A percentile compares a stretch with the other conserved stretches of the same genome.
Conservation (phyloP, 2,329 filamentous ascomycete genomes). For the Paramyrothecium sp. region DNA sequence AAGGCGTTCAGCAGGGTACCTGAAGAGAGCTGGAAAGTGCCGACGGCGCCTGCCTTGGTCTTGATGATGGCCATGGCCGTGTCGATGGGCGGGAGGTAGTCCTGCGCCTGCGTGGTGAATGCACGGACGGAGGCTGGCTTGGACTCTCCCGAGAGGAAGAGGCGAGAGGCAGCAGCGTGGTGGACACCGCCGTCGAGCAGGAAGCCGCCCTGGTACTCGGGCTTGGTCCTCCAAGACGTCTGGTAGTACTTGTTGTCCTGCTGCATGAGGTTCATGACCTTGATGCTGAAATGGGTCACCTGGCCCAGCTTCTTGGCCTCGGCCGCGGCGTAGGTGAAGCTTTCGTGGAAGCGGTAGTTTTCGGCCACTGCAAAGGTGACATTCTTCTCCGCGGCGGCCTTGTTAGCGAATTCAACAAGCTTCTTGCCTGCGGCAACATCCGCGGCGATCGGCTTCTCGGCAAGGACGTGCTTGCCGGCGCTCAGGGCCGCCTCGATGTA, state of each 20-base stretch:
- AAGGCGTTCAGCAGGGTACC: constrained; percentile 53
- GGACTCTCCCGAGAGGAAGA: constrained; percentile 50
- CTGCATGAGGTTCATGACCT: constrained; percentile 32
- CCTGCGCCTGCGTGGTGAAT: constrained; percentile 52
- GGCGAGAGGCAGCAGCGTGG: constrained; percentile 61
- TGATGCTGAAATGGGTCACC: constrained; percentile 45
- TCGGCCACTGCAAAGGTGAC: constrained; percentile 64
- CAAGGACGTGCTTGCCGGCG: constrained; percentile 69
- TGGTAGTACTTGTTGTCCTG: constrained; percentile 44
- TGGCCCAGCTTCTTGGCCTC: constrained; percentile 28
- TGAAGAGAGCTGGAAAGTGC: constrained; percentile 56
- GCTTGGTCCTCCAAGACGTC: constrained; percentile 64
- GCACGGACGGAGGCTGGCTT: constrained; percentile 48
- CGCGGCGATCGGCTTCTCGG: constrained; percentile 67
- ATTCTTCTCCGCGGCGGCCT: constrained; percentile 19
- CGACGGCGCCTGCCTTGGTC: constrained; percentile 52
- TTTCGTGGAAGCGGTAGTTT: constrained; percentile 66
- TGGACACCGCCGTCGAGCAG: constrained; percentile 76
- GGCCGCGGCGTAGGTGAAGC: constrained; percentile 51
- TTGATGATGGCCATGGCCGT: constrained; percentile 60
- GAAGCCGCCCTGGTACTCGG: constrained; percentile 73
- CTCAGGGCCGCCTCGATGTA: constrained; percentile 57
- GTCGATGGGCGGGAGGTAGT: constrained; percentile 63
- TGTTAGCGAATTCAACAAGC: constrained; percentile 34
- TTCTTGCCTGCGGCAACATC: constrained; percentile 46